Percentiles rank a stretch among this genome's conserved stretches.
phyloP scores from a whole-genome alignment of 2,329 filamentous ascomycete species.

The Pestalotiopsis sp. region DNA sequence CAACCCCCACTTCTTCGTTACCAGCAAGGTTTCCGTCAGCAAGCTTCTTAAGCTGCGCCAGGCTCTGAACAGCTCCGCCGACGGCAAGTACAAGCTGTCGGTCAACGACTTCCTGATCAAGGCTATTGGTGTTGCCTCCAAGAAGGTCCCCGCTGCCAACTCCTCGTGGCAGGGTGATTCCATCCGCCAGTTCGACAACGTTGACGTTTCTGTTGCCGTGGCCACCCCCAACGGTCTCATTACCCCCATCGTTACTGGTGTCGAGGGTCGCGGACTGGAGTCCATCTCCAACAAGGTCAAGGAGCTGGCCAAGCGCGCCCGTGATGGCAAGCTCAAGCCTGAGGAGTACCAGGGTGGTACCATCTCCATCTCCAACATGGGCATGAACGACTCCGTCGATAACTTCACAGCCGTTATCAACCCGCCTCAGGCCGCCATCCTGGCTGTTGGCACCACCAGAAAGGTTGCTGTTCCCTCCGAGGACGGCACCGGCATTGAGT shows the following conservation, averaged over 20 bases:
- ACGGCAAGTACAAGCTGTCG: constrained; percentile 98
- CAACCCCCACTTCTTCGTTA: constrained; percentile 99
- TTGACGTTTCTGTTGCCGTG: constrained; percentile 95
- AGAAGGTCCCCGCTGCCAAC: constrained; percentile 95
- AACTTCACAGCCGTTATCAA: constrained; percentile 99
- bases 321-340: constrained; percentile 97
- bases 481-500: constrained; percentile 80
- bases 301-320: constrained; percentile 93
- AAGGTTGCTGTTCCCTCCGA: constrained; percentile 92
- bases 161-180: constrained; percentile 89
- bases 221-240: constrained; percentile 92
- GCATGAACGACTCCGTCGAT: constrained; percentile 97
- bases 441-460: constrained; percentile 91
- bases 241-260: constrained; percentile 93
- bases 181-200: constrained; percentile 91
- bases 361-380: constrained; percentile 99
- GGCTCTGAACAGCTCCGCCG: constrained; percentile 84
- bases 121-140: constrained; percentile 83
- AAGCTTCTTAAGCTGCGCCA: constrained; percentile 96
- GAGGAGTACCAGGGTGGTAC: constrained; percentile 99
- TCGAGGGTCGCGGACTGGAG: constrained; percentile 83
- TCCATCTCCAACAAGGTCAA: constrained; percentile 89
- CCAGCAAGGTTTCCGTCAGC: constrained; percentile 83
- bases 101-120: constrained; percentile 99
- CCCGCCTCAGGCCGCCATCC: constrained; percentile 93